phyloP scores from a whole-genome alignment of 768 basidiomycete species.

The Lactarius sanguifluus region DNA sequence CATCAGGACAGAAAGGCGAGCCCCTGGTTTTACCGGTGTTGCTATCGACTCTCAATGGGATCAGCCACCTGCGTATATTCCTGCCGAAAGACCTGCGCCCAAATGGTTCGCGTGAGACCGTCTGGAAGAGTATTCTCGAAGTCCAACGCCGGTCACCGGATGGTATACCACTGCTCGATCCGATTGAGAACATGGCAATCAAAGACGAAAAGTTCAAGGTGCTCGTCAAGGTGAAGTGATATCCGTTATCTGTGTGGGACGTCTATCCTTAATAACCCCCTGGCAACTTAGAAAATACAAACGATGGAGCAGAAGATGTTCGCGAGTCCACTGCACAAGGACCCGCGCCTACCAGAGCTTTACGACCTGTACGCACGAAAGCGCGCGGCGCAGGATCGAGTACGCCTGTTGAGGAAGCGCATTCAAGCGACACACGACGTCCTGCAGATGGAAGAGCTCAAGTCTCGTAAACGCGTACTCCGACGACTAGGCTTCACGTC shows the following conservation, averaged over 20 bases:
- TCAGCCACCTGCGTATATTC: conserved; percentile 84
- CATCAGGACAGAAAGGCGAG: conserved; percentile 66
- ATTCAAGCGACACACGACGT: conserved; percentile 91
- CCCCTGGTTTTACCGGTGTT: conserved; percentile 88
- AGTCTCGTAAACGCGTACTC: conserved; percentile 90
- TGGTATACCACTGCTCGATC: conserved; percentile 85
- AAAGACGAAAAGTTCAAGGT: conserved; percentile 91
- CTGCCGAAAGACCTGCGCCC: conserved; percentile 88
- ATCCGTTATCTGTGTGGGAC: neutral
- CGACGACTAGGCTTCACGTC: conserved; percentile 90
- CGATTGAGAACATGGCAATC: conserved; percentile 92
- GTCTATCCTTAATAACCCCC: neutral
- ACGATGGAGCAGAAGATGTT: conserved; percentile 85
- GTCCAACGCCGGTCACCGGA: conserved; percentile 90
- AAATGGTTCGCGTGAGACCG: conserved; percentile 71
- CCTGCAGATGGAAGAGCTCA: conserved; percentile 94
- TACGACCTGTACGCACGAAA: conserved; percentile 82
- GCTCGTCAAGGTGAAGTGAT: conserved; percentile 65
- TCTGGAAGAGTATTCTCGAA: conserved; percentile 88
- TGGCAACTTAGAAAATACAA: conserved; percentile 73
- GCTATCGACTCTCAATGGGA: conserved; percentile 80
- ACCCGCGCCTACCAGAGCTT: conserved; percentile 73
- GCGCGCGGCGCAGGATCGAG: conserved; percentile 62
- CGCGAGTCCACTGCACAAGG: conserved; percentile 73
- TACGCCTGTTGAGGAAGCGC: conserved; percentile 78